Evolutionary conservation across 202 grass and related monocot genomes (phyloP), one percentile per base, ranked within the genome.

Genomic region (Panicum virgatum): DNA sequence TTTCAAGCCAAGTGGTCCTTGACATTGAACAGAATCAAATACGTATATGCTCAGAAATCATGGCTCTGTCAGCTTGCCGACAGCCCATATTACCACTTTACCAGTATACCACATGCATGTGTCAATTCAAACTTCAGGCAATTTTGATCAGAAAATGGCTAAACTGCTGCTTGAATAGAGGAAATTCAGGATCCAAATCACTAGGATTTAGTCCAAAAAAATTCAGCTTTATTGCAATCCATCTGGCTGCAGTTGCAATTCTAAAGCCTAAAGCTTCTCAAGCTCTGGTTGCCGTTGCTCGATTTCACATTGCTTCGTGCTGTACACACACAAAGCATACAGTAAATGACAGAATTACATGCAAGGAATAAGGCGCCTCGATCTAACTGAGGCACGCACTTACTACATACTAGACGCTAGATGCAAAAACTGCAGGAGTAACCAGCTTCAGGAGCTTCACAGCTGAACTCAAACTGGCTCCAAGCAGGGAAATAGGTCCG

Each of bases 241-340:
- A 72, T 72, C 66, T 46, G 40, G 40, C 15, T 48, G 19, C 8
- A 69, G 53, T 42, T 69, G 18, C 36, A 67, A 57, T 80, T 50
- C 37, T 57, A 44, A 38, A 14, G 68, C 30, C 56, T 73, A 82
- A 62, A 51, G n/a, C 30, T 38, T 63, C 29, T 52, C 69, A 61
- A 38, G 20, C 69, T 62, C 52, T 77, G 39, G 37, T 76, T 61
- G 64, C 1, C 42, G 34, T 44, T 43, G 45, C 66, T 73, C 44
- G 63, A 68, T 78, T 69, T 77, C 69, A 85, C 57, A 78, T 26
- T 63, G 56, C 43, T 64, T 79, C 71, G 22, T 73, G 76, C 26
- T 22, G 45, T 73, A 58, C 58, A 48, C 66, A 47, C 69, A 66
- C 60, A 20, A 76, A 86, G 76, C 48, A 46, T 75, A 80, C 76